These are phyloP conservation scores for Gossypium davidsonii DNA, from an alignment of 441 rosid species.

Conservation along the genomic window DNA sequence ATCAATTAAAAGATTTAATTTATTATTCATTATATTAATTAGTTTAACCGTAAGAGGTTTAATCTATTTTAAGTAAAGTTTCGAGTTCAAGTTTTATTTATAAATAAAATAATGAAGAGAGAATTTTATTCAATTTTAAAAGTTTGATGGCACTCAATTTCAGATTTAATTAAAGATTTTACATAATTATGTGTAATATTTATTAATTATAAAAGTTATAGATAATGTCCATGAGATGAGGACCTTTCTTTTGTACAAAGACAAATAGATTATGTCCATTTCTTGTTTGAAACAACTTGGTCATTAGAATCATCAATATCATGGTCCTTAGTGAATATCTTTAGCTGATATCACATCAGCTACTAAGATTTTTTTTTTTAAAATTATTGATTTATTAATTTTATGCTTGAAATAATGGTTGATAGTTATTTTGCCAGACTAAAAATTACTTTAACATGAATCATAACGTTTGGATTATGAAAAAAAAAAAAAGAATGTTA, in stretches of 20 bases:
- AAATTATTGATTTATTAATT: background rate
- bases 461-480: background rate
- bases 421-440: background rate
- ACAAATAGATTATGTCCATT: conserved; percentile 27
- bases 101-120: no score
- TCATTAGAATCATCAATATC: conserved; percentile 21
- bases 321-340: conserved; percentile 4
- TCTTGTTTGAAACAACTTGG: conserved; percentile 27
- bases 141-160: no score
- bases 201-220: background rate
- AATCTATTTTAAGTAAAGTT: background rate
- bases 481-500: background rate
- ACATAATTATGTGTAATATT: background rate
- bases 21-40: background rate
- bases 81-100: no score
- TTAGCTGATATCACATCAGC: conserved; percentile 21
- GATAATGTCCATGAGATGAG: background rate
- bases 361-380: background rate
- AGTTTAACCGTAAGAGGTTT: no score
- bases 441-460: background rate
- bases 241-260: conserved; percentile 25
- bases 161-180: no score
- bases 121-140: no score
- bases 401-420: background rate
- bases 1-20: background rate